Conservation (phyloP, 495 filamentous ascomycete species). For the Tuber umbilicatum region DNA sequence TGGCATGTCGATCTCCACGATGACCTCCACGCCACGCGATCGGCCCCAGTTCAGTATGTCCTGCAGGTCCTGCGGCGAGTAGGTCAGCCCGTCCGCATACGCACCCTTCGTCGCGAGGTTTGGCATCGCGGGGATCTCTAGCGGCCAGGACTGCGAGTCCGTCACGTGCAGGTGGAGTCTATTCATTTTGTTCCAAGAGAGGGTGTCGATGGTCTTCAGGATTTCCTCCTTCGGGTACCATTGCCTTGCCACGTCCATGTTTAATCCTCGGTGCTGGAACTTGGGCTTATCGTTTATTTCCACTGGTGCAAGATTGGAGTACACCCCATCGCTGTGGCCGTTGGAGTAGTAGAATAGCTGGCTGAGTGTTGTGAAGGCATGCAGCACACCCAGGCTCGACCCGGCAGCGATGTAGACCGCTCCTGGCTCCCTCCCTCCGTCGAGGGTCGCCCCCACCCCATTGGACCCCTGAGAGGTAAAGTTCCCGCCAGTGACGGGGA, state of each 20-base stretch:
- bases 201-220: slow-evolving; percentile 61
- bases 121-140: slow-evolving; percentile 67
- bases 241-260: slow-evolving; percentile 64
- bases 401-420: slow-evolving; percentile 54
- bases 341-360: slow-evolving; percentile 70
- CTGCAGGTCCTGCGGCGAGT: slow-evolving; percentile 57
- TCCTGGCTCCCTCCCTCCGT: slow-evolving; percentile 43
- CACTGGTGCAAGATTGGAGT: slow-evolving; percentile 61
- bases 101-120: slow-evolving; percentile 62
- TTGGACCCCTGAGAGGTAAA: neutral
- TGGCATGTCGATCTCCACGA: slow-evolving; percentile 75
- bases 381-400: slow-evolving; percentile 60
- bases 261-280: slow-evolving; percentile 65
- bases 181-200: slow-evolving; percentile 73
- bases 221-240: slow-evolving; percentile 60
- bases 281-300: slow-evolving; percentile 59
- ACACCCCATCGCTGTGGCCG: slow-evolving; percentile 47
- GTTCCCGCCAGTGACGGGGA: slow-evolving; percentile 43
- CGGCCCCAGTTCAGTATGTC: slow-evolving; percentile 60
- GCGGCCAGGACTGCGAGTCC: slow-evolving; percentile 76
- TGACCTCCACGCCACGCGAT: slow-evolving; percentile 61
- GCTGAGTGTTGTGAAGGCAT: slow-evolving; percentile 61
- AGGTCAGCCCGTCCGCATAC: slow-evolving; percentile 55
- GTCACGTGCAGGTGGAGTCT: slow-evolving; percentile 70
- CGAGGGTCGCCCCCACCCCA: neutral